Conservation (phyloP, 352 stramenopile species). For the Phytopythium oedochilum region DNA sequence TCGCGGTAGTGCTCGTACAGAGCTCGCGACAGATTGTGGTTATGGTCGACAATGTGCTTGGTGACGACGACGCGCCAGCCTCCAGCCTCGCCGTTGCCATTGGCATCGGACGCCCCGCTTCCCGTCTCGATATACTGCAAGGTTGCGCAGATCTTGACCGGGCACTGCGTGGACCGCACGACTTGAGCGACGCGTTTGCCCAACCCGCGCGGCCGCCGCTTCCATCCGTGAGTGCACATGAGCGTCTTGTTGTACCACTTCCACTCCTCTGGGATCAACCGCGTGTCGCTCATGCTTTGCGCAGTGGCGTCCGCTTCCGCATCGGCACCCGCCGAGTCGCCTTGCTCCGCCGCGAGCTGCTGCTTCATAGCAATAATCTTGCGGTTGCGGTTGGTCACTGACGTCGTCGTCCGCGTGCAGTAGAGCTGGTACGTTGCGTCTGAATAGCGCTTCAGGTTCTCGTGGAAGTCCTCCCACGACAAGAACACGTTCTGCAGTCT, state of each 20-base stretch:
- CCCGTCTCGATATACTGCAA: slow-evolving; percentile 41
- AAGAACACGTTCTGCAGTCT: slow-evolving; percentile 44
- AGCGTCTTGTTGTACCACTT: slow-evolving; percentile 82
- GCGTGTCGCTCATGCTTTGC: slow-evolving; percentile 5
- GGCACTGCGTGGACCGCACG: slow-evolving; percentile 60
- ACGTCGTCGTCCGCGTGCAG: slow-evolving; percentile 70
- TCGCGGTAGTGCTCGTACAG: slow-evolving; percentile 74
- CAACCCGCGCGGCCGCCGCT: slow-evolving; percentile 57
- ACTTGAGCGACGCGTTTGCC: slow-evolving; percentile 62
- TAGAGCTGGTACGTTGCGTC: slow-evolving; percentile 69
- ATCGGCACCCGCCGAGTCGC: too few relatives aligned
- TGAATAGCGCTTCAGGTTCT: slow-evolving; percentile 52
- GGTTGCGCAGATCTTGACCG: slow-evolving; percentile 77
- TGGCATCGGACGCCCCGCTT: neutral
- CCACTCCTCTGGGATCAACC: slow-evolving; percentile 58
- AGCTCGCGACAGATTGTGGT: slow-evolving; percentile 74
- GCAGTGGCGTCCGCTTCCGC: neutral
- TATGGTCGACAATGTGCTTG: slow-evolving; percentile 72
- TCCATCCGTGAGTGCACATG: slow-evolving; percentile 81
- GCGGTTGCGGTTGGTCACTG: slow-evolving; percentile 56
- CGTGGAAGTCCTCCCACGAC: slow-evolving; percentile 73
- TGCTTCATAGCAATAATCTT: slow-evolving; percentile 56
- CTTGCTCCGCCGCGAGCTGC: neutral
- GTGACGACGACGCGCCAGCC: slow-evolving; percentile 72
- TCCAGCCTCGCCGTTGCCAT: slow-evolving; percentile 1